These are phyloP conservation scores for Sclerotinia subarctica DNA, from an alignment of 2,329 filamentous ascomycete species.

Conservation along the genomic window DNA sequence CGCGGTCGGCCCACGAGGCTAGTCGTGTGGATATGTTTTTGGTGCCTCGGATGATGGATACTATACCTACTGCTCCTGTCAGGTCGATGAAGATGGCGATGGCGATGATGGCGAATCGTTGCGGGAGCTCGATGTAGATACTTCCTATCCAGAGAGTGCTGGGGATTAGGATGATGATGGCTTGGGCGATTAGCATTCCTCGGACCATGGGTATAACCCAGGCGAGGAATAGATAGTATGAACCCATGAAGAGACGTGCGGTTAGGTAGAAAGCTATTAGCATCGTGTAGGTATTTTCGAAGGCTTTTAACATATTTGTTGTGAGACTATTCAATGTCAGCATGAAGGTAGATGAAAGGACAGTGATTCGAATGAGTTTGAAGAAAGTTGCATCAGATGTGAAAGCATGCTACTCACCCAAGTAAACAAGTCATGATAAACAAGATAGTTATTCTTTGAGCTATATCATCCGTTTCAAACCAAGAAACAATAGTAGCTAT, in stretches of 20 bases:
- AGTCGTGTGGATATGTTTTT: slow-evolving; percentile 31
- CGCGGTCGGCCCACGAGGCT: slow-evolving; percentile 31
- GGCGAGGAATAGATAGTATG: slow-evolving; percentile 48
- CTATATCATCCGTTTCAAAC: slow-evolving; percentile 61
- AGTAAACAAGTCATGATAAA: slow-evolving; percentile 60
- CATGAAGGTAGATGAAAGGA: neutral
- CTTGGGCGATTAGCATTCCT: slow-evolving; percentile 51
- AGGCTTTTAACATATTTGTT: slow-evolving; percentile 58
- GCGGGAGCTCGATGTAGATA: slow-evolving; percentile 54
- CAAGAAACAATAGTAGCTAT: slow-evolving; percentile 53
- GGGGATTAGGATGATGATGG: slow-evolving; percentile 46
- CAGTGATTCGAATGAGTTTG: neutral
- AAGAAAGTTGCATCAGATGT: neutral
- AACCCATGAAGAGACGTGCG: slow-evolving; percentile 51
- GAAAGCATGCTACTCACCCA: slow-evolving; percentile 42
- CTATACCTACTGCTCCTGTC: slow-evolving; percentile 45
- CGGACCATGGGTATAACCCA: slow-evolving; percentile 56
- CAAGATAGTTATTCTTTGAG: slow-evolving; percentile 56
- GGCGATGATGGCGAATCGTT: slow-evolving; percentile 55
- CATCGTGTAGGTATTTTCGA: slow-evolving; percentile 54
- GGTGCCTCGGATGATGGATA: slow-evolving; percentile 42
- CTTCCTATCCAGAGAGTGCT: slow-evolving; percentile 57
- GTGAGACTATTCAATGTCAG: slow-evolving; percentile 46
- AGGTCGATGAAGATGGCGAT: slow-evolving; percentile 54
- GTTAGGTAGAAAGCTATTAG: slow-evolving; percentile 60